Evolutionary conservation across 495 filamentous ascomycete species (phyloP), one percentile per base, ranked within the genome.

Genomic region (Annulohypoxylon moriforme): DNA sequence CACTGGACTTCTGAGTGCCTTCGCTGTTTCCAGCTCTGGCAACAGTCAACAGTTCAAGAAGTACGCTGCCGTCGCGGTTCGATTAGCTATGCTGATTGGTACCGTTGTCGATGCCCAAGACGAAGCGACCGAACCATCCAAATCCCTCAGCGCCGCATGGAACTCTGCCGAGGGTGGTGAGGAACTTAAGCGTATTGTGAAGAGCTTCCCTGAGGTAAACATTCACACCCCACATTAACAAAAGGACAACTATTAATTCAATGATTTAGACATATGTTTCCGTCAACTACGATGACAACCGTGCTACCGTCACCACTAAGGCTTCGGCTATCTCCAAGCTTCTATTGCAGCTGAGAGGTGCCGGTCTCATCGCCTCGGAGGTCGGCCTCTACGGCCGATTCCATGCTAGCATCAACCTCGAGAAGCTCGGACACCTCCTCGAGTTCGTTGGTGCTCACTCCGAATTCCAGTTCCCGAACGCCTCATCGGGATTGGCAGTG

Each of bases 71-170:
- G 79, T 80, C 9, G 83, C 83, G 4, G 59, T 85, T 7, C 79
- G 85, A 20, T 58, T 86, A 31, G 72, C 72, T 20, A 68, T 75
- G 72, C 46, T 75, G 14, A 40, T 72, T 10, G 72, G 72, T 8
- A 61, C 60, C 25, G 52, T 84, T 18, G 82, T 85, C 1, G 85
- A 86, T 75, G 78, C 76, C 1, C 75, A 82, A 42, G 82, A 86
- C 42, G 70, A 60, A 14, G 55, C 56, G 16, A 58, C 53, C 16
- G 65, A 61, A 8, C 60, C 64, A 4, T 73, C 70, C 0, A 73
- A 73, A 55, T 73, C 70, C 29, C 65, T 73, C 13, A 68, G 53
- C 14, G 70, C 60, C 22, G 60, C 61, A 25, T 73, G 70, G 70
- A 68, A 40, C 38, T 65, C 68, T 18, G 20, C 38, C 0, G 50